Evolutionary conservation across 164 flowering plant genomes (phyloP).

Genomic region (Tetrastigma voinierianum): DNA sequence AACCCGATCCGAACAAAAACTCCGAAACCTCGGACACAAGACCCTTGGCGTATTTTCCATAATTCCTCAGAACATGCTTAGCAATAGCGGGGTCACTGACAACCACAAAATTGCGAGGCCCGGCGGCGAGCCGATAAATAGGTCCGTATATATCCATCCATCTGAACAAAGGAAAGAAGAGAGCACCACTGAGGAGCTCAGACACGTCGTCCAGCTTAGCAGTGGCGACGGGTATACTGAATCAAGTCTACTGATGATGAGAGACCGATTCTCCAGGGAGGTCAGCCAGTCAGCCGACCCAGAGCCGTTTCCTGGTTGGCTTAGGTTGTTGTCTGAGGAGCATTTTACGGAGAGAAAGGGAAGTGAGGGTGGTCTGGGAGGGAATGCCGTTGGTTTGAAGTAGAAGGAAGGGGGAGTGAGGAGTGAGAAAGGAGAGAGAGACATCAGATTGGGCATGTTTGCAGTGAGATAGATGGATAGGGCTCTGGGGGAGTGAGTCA

Average conservation of each 20-base stretch:
- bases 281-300: conserved; percentile 95
- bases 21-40: conserved; percentile 91
- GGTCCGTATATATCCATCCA: conserved; percentile 91
- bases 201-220: conserved; percentile 90
- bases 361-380: background rate
- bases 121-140: conserved; percentile 84
- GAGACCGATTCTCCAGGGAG: conserved; percentile 47
- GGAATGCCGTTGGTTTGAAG: background rate
- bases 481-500: no score
- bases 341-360: conserved; percentile 15
- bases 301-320: conserved; percentile 33
- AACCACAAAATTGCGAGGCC: conserved; percentile 76
- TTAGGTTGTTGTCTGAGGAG: conserved; percentile 15
- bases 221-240: conserved; percentile 81
- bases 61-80: conserved; percentile 79
- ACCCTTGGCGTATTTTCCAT: conserved; percentile 83
- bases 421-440: conserved; percentile 1
- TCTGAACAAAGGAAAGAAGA: conserved; percentile 78
- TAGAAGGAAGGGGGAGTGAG: background rate
- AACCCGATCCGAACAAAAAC: conserved; percentile 87
- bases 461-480: no score
- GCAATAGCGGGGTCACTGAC: conserved; percentile 94
- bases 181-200: conserved; percentile 86
- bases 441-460: conserved; percentile 1
- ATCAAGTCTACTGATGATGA: conserved; percentile 42